Evolutionary conservation across 768 basidiomycete genomes (phyloP).

Genomic region (Coprinopsis marcescibilis): DNA sequence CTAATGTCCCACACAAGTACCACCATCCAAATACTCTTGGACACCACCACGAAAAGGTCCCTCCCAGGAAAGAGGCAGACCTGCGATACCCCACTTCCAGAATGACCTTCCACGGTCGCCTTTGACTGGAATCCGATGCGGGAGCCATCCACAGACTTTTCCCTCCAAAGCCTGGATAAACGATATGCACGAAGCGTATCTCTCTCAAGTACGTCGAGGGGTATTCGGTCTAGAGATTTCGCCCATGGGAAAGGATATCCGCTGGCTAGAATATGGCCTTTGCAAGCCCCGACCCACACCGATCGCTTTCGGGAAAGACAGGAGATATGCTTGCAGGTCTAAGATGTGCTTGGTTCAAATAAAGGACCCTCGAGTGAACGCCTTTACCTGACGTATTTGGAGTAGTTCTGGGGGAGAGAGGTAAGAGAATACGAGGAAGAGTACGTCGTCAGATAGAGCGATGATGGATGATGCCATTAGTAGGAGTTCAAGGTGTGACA

Average conservation of each 20-base stretch:
- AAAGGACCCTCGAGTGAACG: neutral
- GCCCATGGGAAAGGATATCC: constrained; percentile 2
- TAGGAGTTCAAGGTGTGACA: too few relatives aligned
- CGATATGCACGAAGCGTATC: neutral
- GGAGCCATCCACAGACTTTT: neutral
- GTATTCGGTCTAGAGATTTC: neutral
- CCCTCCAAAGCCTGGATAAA: neutral
- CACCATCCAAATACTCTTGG: constrained; percentile 2
- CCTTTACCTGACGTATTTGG: constrained; percentile 2
- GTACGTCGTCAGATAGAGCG: neutral
- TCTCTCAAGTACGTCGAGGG: neutral
- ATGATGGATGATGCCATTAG: too few relatives aligned
- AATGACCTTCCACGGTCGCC: neutral
- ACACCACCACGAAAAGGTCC: neutral
- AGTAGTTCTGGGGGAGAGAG: neutral
- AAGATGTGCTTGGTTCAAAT: neutral
- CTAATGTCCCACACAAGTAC: neutral
- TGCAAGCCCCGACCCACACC: neutral
- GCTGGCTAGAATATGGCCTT: neutral
- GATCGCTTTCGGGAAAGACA: neutral
- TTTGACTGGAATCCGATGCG: neutral
- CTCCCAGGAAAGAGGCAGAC: neutral
- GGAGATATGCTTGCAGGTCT: neutral
- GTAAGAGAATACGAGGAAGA: neutral
- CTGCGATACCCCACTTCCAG: neutral